Conservation (phyloP, 208 protist species). For the Leishmania tropica region DNA sequence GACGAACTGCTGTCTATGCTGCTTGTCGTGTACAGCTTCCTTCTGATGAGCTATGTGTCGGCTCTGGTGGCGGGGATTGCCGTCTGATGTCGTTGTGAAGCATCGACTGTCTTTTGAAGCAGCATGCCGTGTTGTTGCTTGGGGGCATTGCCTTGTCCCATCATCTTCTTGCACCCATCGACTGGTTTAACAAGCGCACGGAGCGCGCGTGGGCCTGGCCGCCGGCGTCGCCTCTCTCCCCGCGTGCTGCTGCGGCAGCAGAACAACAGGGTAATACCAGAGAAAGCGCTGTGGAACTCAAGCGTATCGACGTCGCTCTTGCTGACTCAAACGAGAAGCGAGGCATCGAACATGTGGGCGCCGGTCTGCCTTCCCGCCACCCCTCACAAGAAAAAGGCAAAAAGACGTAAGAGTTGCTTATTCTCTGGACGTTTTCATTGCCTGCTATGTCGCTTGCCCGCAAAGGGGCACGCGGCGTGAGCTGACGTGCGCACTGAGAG, state of each 20-base stretch:
- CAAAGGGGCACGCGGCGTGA: no score
- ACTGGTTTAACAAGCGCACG: constrained; percentile 49
- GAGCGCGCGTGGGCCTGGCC: neutral
- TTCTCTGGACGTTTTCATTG: neutral
- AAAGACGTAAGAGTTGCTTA: neutral
- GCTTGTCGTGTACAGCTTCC: constrained; percentile 39
- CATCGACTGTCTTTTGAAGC: constrained; percentile 44
- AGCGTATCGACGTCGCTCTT: neutral
- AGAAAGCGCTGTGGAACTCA: neutral
- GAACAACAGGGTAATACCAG: neutral
- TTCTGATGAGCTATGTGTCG: constrained; percentile 25
- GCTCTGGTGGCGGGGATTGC: constrained; percentile 54
- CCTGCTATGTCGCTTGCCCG: neutral
- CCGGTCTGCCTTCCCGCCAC: neutral
- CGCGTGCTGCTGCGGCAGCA: neutral
- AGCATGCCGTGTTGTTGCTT: constrained; percentile 43
- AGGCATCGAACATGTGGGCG: neutral
- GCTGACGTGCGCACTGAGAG: neutral
- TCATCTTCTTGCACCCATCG: constrained; percentile 32
- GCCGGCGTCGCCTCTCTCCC: neutral
- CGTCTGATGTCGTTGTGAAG: constrained; percentile 43
- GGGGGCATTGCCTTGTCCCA: constrained; percentile 33
- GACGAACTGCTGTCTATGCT: constrained; percentile 36
- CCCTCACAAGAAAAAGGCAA: no score
- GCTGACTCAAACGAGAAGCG: no score